Conservation (phyloP, 768 basidiomycete genomes). For the Russula sp. region DNA sequence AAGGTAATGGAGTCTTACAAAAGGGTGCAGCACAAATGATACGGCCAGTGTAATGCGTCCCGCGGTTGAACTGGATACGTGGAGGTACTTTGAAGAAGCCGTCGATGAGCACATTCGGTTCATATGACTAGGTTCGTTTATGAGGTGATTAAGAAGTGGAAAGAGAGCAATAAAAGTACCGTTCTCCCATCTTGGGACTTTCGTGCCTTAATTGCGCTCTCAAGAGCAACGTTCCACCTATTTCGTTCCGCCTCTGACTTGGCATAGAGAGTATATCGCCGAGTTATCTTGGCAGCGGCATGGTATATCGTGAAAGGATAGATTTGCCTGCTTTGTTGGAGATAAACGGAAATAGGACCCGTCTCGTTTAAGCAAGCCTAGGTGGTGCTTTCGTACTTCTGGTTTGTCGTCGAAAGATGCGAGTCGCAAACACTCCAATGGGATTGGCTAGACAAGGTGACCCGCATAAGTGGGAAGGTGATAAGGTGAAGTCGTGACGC, state of each 20-base stretch:
- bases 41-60: background rate
- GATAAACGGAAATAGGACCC: background rate
- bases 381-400: background rate
- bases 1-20: background rate
- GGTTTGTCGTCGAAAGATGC: background rate
- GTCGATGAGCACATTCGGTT: background rate
- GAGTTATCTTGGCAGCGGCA: constrained; percentile 1
- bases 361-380: background rate
- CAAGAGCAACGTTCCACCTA: background rate
- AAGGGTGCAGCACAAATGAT: background rate
- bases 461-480: background rate
- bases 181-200: background rate
- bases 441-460: constrained; percentile 1
- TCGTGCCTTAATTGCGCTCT: background rate
- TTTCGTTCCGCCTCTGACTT: background rate
- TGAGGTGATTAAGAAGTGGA: background rate
- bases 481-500: background rate
- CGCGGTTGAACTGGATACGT: background rate
- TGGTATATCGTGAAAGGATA: constrained; percentile 1
- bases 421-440: constrained; percentile 1
- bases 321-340: background rate
- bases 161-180: constrained; percentile 42
- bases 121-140: background rate
- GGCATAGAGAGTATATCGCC: constrained; percentile 1
- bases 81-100: background rate